Percentiles rank a stretch among this genome's conserved stretches.
These are phyloP conservation scores for Cryptosporidium viatorum DNA, from an alignment of 169 alveolate genomes.

Conservation along the genomic window DNA sequence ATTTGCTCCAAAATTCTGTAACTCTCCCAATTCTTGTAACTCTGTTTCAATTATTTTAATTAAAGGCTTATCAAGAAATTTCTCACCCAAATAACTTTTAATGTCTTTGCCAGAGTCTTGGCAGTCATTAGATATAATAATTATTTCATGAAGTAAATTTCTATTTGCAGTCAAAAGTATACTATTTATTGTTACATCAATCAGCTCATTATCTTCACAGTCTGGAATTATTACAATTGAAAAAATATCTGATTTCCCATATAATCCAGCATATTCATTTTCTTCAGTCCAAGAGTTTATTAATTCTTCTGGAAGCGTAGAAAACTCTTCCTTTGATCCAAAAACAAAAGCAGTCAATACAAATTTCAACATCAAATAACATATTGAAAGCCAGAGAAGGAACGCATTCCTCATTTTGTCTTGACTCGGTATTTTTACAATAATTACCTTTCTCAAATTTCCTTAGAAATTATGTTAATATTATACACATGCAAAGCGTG, in stretches of 20 bases:
- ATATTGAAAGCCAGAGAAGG: background rate
- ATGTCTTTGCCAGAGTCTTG: background rate
- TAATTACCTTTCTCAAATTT: background rate
- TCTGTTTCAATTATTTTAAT: constrained; percentile 63
- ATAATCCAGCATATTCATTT: constrained; percentile 30
- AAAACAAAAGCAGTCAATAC: constrained; percentile 36
- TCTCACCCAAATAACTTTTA: background rate
- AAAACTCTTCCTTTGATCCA: constrained; percentile 27
- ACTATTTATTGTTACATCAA: constrained; percentile 46
- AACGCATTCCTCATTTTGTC: constrained; percentile 12
- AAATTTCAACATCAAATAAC: constrained; percentile 12
- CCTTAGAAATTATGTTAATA: background rate
- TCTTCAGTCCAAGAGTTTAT: constrained; percentile 24
- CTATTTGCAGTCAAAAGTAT: constrained; percentile 48
- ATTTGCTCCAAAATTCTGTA: constrained; percentile 42
- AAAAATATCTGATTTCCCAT: constrained; percentile 30
- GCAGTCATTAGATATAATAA: constrained; percentile 7
- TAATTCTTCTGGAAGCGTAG: constrained; percentile 27
- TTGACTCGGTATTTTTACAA: background rate
- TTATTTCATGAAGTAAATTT: constrained; percentile 71
- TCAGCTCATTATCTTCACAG: constrained; percentile 47
- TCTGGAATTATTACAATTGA: constrained; percentile 34
- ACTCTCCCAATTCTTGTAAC: constrained; percentile 33
- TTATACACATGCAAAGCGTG: background rate
- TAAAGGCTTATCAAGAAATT: background rate